Evolutionary conservation across 75 land plant species (phyloP), one percentile per base, ranked within the genome.

Genomic region (Cupressus sempervirens): DNA sequence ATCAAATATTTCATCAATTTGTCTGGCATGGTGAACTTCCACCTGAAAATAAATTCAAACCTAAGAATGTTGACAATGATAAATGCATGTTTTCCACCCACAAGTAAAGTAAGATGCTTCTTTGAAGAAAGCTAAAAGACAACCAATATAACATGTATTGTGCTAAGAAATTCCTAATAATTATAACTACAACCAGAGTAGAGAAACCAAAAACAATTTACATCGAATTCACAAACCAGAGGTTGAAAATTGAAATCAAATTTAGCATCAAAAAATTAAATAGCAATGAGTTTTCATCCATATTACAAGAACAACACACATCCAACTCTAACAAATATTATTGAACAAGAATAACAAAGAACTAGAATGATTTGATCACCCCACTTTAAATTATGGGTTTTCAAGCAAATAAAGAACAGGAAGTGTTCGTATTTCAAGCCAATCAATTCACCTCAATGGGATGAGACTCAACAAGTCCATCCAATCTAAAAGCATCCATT

Each of bases 1-100:
- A 95, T 98, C 99, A 96, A 96, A 96, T 45, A 96, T 96, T 86
- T 98, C 99, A 90, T 95, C 94, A 84, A 96, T 88, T 85, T 95
- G 95, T 83, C 88, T 83, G 36, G 95, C 96, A 93, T 94, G 95
- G 56, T 91, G 92, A 67, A 98, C 87, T 40, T 98, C 99, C 81
- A 98, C 98, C 99, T 97, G 76, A 34, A 76, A 35, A 77, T 84
- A 75, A 46, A 15, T 67, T 87, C 38, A 32, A 36, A 52, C 13
- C 11, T n/a, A n/a, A 29, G 10, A 67, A 83, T 84, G 12, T 1
- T 26, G 84, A 75, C 12, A 86, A 72, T 30, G n/a, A 84, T 30
- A 18, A 13, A 86, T 11, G 29, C 18, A 36, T 43, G 11, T 79
- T 79, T 7, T 23, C 48, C 50, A 45, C 32, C 23, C 46, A 23